phyloP scores from a whole-genome alignment of 805 yeast genomes.

The Kuraishia piskuri region DNA sequence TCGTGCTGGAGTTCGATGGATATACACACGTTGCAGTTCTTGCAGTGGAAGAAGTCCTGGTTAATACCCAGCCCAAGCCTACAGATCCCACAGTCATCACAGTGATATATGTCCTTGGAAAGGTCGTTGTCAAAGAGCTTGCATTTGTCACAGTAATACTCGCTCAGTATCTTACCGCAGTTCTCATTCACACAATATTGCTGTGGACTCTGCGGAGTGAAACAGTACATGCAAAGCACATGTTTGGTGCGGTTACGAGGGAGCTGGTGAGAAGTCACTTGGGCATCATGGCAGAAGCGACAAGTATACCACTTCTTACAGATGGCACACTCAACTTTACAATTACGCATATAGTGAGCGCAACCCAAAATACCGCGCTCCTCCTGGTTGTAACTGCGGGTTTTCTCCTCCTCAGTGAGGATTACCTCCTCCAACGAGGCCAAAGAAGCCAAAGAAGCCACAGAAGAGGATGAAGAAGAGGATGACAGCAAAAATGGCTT shows the following conservation, averaged over 20 bases:
- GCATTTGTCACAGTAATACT: constrained; percentile 72
- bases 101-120: constrained; percentile 78
- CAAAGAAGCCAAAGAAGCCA: background rate
- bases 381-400: constrained; percentile 38
- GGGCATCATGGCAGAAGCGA: constrained; percentile 78
- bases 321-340: constrained; percentile 73
- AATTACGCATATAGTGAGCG: constrained; percentile 71
- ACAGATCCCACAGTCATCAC: constrained; percentile 90
- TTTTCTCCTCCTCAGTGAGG: constrained; percentile 36
- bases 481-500: background rate
- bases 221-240: constrained; percentile 77
- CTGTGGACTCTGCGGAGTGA: constrained; percentile 64
- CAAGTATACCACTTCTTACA: constrained; percentile 76
- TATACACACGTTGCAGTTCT: constrained; percentile 81
- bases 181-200: constrained; percentile 46
- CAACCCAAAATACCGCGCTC: constrained; percentile 57
- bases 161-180: constrained; percentile 62
- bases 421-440: constrained; percentile 30
- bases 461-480: background rate
- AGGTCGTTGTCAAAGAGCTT: constrained; percentile 77
- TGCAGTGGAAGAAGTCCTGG: constrained; percentile 87
- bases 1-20: constrained; percentile 68
- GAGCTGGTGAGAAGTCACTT: constrained; percentile 44
- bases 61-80: constrained; percentile 83
- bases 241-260: constrained; percentile 51